Evolutionary conservation across 306 rosid species (phyloP), one percentile per base, ranked within the genome.

Genomic region (Inga laurina): DNA sequence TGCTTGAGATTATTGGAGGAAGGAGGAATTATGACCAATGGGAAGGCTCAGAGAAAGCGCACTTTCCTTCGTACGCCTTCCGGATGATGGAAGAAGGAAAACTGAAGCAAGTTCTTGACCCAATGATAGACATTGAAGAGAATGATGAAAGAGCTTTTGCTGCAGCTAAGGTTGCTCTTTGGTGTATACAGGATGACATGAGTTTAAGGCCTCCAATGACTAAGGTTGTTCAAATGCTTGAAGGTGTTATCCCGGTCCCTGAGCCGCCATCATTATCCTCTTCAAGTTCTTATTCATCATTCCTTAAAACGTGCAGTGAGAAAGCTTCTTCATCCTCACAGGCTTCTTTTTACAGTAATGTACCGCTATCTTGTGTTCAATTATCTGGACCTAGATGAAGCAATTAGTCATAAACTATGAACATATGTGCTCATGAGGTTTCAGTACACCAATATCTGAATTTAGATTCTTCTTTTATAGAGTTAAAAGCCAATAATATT

Each of bases 111-210:
- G 86, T 93, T 69, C 59, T 91, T 81, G 96, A 91, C 35, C 62
- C 85, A 56, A 86, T 83, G 84, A 82, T 88, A 30, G 93, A 87
- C 32, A 84, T 88, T 51, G 86, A 89, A 76, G 94, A 90, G 68
- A 77, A 79, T 1, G 96, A 92, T 59, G 88, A 89, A 45, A 86
- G 87, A 79, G 84, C 85, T 56, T 78, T 46, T 18, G 76, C 43
- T 7, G 93, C 94, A 30, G 81, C 90, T 22, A 90, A 79, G 79
- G 92, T 93, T 81, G 94, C 98, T 39, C 88, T 93, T 5, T 93
- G 97, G 98, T 96, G 98, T 77, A 82, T 96, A 77, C 97, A 96
- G 49, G 98, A 92, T 82, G 98, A 96, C 15, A 88, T 88, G 94
- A 80, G 64, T 67, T 81, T 89, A 72, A 87, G 98, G 78, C 99